These are phyloP conservation scores for Quercus bicolor DNA, from an alignment of 306 rosid genomes.

Conservation along the genomic window DNA sequence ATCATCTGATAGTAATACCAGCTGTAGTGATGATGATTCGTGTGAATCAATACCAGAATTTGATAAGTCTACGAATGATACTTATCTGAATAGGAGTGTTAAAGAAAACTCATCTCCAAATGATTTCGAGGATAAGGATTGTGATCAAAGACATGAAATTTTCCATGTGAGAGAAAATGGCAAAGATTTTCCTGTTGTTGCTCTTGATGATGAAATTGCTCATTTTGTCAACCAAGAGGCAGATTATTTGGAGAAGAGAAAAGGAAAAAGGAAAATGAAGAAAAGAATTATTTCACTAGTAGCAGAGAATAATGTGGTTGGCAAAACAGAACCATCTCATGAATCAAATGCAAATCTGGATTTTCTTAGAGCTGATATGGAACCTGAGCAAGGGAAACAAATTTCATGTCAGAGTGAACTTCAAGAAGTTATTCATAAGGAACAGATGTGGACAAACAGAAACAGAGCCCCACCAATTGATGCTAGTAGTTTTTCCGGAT, in stretches of 20 bases:
- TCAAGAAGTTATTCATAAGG: slow-evolving; percentile 13
- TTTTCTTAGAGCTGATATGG: slow-evolving; percentile 28
- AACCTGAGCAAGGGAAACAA: slow-evolving; percentile 19
- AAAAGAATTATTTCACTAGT: slow-evolving; percentile 52
- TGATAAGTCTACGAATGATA: slow-evolving; percentile 33
- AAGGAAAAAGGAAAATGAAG: slow-evolving; percentile 56
- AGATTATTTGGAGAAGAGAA: slow-evolving; percentile 43
- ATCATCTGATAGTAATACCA: slow-evolving; percentile 91
- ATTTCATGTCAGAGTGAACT: neutral
- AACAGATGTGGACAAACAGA: slow-evolving; percentile 20
- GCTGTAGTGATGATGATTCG: slow-evolving; percentile 69
- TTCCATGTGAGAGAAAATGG: slow-evolving; percentile 44
- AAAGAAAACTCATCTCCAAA: slow-evolving; percentile 32
- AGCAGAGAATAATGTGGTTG: slow-evolving; percentile 35
- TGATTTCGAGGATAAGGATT: slow-evolving; percentile 27
- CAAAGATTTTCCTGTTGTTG: slow-evolving; percentile 33
- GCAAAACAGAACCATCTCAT: slow-evolving; percentile 17
- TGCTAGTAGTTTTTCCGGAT: slow-evolving; percentile 25
- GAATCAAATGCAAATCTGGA: slow-evolving; percentile 30
- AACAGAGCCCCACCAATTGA: slow-evolving; percentile 19
- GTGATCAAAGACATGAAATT: slow-evolving; percentile 36
- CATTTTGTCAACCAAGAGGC: slow-evolving; percentile 30
- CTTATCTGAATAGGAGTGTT: slow-evolving; percentile 28
- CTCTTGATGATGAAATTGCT: slow-evolving; percentile 28
- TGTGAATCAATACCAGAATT: slow-evolving; percentile 35